Base-by-base conservation (phyloP, 202 grass and related monocot species). In the Setaria italica region DNA sequence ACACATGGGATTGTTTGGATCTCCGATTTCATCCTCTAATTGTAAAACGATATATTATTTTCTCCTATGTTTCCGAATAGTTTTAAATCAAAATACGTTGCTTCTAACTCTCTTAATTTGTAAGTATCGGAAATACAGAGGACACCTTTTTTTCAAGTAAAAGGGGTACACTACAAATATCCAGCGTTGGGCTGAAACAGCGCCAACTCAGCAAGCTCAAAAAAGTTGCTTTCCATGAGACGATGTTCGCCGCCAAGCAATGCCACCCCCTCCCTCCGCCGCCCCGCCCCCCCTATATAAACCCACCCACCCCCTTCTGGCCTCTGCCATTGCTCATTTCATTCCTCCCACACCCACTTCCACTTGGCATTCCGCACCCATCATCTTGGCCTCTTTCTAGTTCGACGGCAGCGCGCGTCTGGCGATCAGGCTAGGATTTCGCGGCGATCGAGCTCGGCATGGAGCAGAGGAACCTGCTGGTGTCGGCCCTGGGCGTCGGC, bases 401-500 rank as follows among this genome's bases (percentile, higher is more conserved):
- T 82, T 87, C 81, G 9, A 33, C 42, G 51, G 7, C 37, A 55
- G 50, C 53, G 21, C 21, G 50, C 49, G 25, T 30, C 30, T 21
- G 8, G 51, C 63, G 14, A 16, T 1, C 33, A 7, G 14, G 54
- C n/a, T 33, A 42, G 35, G 35, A 51, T 62, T 78, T 42, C 20
- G 21, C 48, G 47, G 55, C 2, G 55, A 32, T 20, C 29, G 19
- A 5, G 13, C 19, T 25, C 65, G 33, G 14, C 87, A 99, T 99
- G 97, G 97, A 99, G 90, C 97, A 99, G 89, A 97, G 85, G 92
- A 90, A 67, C 57, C 77, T 99, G 25, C 32, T 99, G 41, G 89
- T 96, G 43, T 99, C 97, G 72, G 97, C 94, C 9, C 70, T 99
- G 21, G 86, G 97, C 45, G 89, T 97, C 1, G 97, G 97, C 3